Base-by-base conservation (phyloP, 179 eudicot genomes). In the Pouteria campechiana region DNA sequence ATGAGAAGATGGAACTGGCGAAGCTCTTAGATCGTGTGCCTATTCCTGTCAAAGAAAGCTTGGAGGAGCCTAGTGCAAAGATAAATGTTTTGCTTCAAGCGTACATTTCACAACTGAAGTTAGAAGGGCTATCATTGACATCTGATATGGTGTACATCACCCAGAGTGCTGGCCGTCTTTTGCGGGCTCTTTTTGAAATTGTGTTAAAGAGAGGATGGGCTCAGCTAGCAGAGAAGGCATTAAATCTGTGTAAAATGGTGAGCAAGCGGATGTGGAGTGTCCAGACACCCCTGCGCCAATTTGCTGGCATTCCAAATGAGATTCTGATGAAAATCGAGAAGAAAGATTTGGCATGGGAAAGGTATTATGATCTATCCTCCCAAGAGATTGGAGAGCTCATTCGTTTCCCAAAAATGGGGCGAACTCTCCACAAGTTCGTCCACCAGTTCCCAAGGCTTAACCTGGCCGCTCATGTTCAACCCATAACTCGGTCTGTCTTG, bases 31-130 rank as follows among this genome's bases (percentile, higher is more conserved):
- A 87, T 17, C 92, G 84, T 39, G 92, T 83, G 41, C 96, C 88
- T 0, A 87, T 87, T 28, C 94, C 96, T 18, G 60, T 87, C 28
- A 87, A 87, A 67, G 96, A 84, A 70, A 73, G 87, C 58, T 60
- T 87, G 66, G 98, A 90, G 62, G 98, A 86, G 69, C 88, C 96
- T 44, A 90, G 96, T 67, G 94, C 96, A 25, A 90, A 90, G 71
- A 90, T 90, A 23, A 90, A 90, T 66, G 98, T 86, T 31, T 60
- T 90, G 50, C 82, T 86, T 41, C 98, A 90, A 65, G 87, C 98
- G 15, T 90, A 86, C 69, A 87, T 90, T 50, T 82, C 96, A 16
- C 87, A 73, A 61, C 57, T 82, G 55, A 90, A 82, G 79, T 96
- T 90, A 59, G 94, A 90, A 71, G 96, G 96, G 49, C 64, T 79